Percentiles rank a stretch among this genome's conserved stretches.
These are phyloP conservation scores for Perkinsus olseni DNA, from an alignment of 169 alveolate genomes.

Conservation along the genomic window DNA sequence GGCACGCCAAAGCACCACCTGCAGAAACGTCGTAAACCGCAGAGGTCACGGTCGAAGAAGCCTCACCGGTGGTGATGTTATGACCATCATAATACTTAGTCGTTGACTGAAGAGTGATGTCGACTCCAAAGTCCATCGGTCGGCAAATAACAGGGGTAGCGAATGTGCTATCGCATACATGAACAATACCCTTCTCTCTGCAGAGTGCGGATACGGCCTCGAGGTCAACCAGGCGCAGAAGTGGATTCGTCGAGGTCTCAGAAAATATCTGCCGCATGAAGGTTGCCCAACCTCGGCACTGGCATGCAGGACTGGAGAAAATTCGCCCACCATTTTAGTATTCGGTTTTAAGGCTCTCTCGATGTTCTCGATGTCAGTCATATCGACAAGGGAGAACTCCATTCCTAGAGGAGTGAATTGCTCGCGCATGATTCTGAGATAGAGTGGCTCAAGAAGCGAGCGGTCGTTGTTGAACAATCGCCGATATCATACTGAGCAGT, in stretches of 20 bases:
- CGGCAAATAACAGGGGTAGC: slow-evolving; percentile 49
- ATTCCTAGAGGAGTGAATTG: slow-evolving; percentile 24
- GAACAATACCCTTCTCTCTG: slow-evolving; percentile 4
- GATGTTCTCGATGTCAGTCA: slow-evolving; percentile 41
- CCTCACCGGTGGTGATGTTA: slow-evolving; percentile 24
- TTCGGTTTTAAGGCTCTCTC: slow-evolving; percentile 35
- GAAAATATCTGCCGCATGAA: slow-evolving; percentile 11
- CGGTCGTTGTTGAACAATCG: too few relatives aligned
- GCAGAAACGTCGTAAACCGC: too few relatives aligned
- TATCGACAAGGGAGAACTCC: slow-evolving; percentile 40
- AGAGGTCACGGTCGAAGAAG: too few relatives aligned
- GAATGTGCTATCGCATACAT: slow-evolving; percentile 50
- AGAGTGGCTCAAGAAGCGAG: background rate
- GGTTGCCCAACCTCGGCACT: too few relatives aligned
- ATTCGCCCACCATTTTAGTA: slow-evolving; percentile 29
- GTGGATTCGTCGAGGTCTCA: slow-evolving; percentile 57
- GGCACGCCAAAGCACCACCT: slow-evolving; percentile 46
- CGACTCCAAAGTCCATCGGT: slow-evolving; percentile 47
- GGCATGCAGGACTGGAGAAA: background rate
- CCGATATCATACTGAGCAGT: too few relatives aligned
- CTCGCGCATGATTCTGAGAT: slow-evolving; percentile 10
- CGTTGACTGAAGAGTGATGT: slow-evolving; percentile 35
- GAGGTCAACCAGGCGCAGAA: slow-evolving; percentile 27
- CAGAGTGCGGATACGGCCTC: background rate
- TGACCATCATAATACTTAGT: slow-evolving; percentile 59